Base-by-base conservation (phyloP, 2,329 filamentous ascomycete species). In the Alternaria alternata region DNA sequence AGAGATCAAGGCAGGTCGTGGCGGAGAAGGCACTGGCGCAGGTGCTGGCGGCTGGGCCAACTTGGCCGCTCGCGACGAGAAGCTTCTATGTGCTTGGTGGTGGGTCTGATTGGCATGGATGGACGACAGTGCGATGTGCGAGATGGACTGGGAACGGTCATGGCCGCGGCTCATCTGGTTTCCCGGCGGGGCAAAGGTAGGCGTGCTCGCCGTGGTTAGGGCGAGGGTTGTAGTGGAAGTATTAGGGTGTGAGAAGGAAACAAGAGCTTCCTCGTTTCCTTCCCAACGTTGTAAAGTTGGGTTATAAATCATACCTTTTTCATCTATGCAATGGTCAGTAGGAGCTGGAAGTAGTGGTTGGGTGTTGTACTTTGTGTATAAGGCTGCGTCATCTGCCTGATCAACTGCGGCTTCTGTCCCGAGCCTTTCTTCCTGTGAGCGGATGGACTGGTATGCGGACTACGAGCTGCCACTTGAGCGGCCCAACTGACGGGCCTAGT, bases 261-360 rank as follows among this genome's bases (percentile, higher is more conserved):
- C 86, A 54, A 96, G 82, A 34, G 86, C 90, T 70, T 93, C 94
- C 76, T 99, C 95, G 71, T 99, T 99, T 53, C 95, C 95, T 83
- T 99, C 95, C 95, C 95, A 99, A 51, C 89, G 87, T 73, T 89
- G 95, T 8, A 92, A 91, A 28, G 86, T 83, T 7, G 95, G 92
- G 73, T 99, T 98, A 77, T 97, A 99, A 55, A 88, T 90, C 95
- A 99, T 99, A 65, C 94, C 95, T 78, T 97, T 95, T 62, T 97
- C 87, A 73, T 89, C 92, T 94, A 69, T 41, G 55, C 48, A 70
- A 63, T 48, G 53, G 62, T 67, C 54, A 66, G 58, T 54, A n/a
- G n/a, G 44, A 32, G 57, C 46, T 30, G 18, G 20, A 12, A 11
- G 26, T 43, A 48, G 28, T 64, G 48, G 51, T 49, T 26, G 46